phyloP scores from a whole-genome alignment of 2,329 filamentous ascomycete genomes.

The Pleochaeta shiraiana region DNA sequence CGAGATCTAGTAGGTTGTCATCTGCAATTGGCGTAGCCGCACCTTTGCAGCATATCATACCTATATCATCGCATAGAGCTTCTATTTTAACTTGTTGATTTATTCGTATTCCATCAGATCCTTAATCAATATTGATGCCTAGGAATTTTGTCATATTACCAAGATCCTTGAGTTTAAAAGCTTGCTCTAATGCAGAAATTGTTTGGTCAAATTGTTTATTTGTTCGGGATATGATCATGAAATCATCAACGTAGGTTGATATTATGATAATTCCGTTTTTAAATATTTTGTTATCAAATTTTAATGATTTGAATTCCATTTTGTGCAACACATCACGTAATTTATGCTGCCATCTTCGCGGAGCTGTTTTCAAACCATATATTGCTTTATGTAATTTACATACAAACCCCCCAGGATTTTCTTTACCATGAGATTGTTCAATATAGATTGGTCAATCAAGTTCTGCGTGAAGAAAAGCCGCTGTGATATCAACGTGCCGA shows the following conservation, averaged over 20 bases:
- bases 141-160: neutral
- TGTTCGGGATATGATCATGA: neutral
- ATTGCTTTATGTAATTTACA: neutral
- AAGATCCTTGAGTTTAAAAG: neutral
- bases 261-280: neutral
- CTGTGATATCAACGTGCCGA: conserved; percentile 4
- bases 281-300: neutral
- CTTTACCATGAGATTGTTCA: conserved; percentile 1
- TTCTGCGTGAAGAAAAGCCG: conserved; percentile 2
- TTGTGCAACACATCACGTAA: neutral
- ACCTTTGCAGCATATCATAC: neutral
- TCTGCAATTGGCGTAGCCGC: neutral
- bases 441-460: neutral
- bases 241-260: conserved; percentile 1
- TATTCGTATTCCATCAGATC: neutral
- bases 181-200: neutral
- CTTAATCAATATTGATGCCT: neutral
- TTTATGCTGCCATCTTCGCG: neutral
- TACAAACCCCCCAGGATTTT: neutral
- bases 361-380: neutral
- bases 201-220: neutral
- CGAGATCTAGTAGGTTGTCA: no score
- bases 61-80: no score
- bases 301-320: neutral
- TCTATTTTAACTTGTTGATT: conserved; percentile 1